phyloP scores from a whole-genome alignment of 306 rosid genomes.

The Hippophae rhamnoides region DNA sequence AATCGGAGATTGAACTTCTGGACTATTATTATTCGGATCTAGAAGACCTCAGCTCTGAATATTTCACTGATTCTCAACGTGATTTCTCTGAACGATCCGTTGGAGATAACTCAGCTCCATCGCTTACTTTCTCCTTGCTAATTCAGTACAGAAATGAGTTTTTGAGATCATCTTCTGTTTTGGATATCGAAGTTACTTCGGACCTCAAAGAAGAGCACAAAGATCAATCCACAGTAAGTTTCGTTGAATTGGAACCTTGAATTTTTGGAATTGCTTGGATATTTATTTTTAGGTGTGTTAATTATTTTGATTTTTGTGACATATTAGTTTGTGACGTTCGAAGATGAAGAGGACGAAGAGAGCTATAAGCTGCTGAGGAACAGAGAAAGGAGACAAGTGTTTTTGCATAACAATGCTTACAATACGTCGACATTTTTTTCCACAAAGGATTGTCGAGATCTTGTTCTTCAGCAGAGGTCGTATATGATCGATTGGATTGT shows the following conservation, averaged over 20 bases:
- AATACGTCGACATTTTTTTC: slow-evolving; percentile 26
- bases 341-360: slow-evolving; percentile 60
- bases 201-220: slow-evolving; percentile 27
- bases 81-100: slow-evolving; percentile 66
- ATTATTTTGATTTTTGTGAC: neutral
- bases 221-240: slow-evolving; percentile 33
- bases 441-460: slow-evolving; percentile 40
- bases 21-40: slow-evolving; percentile 34
- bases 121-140: slow-evolving; percentile 50
- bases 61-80: slow-evolving; percentile 63
- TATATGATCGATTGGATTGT: slow-evolving; percentile 72
- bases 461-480: slow-evolving; percentile 55
- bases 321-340: slow-evolving; percentile 41
- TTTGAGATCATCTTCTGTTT: slow-evolving; percentile 22
- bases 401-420: slow-evolving; percentile 37
- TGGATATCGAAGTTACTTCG: slow-evolving; percentile 11
- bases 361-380: slow-evolving; percentile 55
- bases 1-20: slow-evolving; percentile 34
- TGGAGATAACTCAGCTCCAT: slow-evolving; percentile 42
- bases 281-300: neutral
- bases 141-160: slow-evolving; percentile 50
- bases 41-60: slow-evolving; percentile 39
- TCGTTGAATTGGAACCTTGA: slow-evolving; percentile 3
- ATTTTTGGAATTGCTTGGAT: neutral
- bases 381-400: slow-evolving; percentile 50